Base-by-base conservation (phyloP, 1,284 basidiomycete species). In the Schizopora paradoxa region DNA sequence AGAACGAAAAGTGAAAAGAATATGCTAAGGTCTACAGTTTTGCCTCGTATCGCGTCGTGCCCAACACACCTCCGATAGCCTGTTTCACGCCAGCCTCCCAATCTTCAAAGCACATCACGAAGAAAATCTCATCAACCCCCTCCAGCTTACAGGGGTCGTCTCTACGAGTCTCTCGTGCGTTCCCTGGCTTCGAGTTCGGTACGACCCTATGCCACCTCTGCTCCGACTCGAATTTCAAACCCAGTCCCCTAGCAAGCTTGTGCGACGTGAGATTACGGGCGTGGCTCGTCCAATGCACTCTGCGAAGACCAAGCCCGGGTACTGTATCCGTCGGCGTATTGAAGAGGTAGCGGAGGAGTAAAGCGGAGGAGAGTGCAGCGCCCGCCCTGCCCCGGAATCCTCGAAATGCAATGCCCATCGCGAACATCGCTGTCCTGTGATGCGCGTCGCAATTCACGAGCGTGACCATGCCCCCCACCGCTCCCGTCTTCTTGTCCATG, bases 261-360 rank as follows among this genome's bases (percentile, higher is more conserved):
- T 75, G 61, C 16, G 79, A 82, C 0, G 66, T 51, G 3, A 34
- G 48, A 54, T 89, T 88, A 14, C 58, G 39, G 3, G 63, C 54
- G 48, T 79, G 73, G 16, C 79, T 72, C 43, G 67, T 61, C 81
- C 83, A 89, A 34, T 74, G 70, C 7, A 83, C 75, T 13, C 81
- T 72, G 10, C 84, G 71, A 34, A 88, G 60, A 0, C 79, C 81
- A 1, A 86, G 64, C 1, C 75, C 76, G 2, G 52, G 55, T 7
- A 63, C 62, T 4, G 64, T 45, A 16, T 38, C 62, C 2, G 56
- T 54, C 0, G 74, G 74, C 4, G 70, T 56, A 25, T 79, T 70
- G 23, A 86, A 66, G n/a, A 66, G 60, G 53, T 77, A 79, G 18
- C 68, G 69, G 39, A 86, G 59, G 19, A 87, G 60, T 8, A 86